These are phyloP conservation scores for Aspergillus awamori DNA, from an alignment of 2,329 filamentous ascomycete genomes.

Conservation along the genomic window DNA sequence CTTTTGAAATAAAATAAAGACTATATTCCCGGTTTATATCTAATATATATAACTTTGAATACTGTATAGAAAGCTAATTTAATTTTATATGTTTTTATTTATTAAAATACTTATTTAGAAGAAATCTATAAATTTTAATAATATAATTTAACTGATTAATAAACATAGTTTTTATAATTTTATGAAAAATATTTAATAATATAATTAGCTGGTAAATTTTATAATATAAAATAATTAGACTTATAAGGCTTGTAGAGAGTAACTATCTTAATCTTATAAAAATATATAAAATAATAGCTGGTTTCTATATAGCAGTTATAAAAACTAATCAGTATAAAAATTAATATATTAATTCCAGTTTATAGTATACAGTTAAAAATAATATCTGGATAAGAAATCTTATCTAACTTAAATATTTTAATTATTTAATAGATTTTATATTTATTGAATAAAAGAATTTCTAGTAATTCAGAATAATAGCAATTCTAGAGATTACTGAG, in stretches of 20 bases:
- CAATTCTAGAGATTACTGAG: too few relatives aligned
- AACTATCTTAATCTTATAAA: not conserved
- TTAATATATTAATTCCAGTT: too few relatives aligned
- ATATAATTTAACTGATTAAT: not conserved
- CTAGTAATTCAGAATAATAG: too few relatives aligned
- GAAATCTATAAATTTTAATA: not conserved
- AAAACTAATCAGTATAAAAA: not conserved
- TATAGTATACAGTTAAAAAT: not conserved
- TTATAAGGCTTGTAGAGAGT: not conserved
- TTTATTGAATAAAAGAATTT: not conserved
- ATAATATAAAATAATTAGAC: not conserved
- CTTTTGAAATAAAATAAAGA: not conserved
- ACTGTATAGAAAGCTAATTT: not conserved
- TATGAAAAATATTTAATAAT: not conserved
- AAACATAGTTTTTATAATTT: not conserved
- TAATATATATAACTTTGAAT: not conserved
- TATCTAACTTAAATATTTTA: not conserved
- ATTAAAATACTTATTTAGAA: not conserved
- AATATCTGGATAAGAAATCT: not conserved
- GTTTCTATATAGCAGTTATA: not conserved
- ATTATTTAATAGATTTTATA: not conserved
- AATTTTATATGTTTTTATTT: not conserved
- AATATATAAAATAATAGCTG: not conserved
- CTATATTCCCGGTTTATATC: not conserved
- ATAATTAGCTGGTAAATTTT: not conserved